Base-by-base conservation (phyloP, 2,329 filamentous ascomycete genomes). In the Microsporum canis region DNA sequence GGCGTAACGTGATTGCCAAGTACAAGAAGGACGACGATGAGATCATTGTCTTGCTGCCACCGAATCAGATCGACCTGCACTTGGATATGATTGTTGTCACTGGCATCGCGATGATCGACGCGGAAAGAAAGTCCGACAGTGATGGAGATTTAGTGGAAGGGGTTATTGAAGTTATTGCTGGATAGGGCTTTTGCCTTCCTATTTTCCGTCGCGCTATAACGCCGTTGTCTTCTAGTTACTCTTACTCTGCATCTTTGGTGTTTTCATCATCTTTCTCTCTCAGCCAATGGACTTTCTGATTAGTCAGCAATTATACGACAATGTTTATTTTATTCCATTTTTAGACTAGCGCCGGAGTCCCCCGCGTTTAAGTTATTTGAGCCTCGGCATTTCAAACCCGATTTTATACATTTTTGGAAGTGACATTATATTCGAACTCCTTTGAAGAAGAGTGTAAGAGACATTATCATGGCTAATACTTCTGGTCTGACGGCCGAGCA, bases 401-500 rank as follows among this genome's bases (percentile, higher is more conserved):
- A 23, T 23, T 23, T 23, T 23, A 23, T 23, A 23, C 17, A 23
- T 23, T 23, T 1, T 23, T 23, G 17, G 1, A 23, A 23, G 17
- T 23, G 17, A 23, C 1, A 23, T 23, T 23, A 23, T 23, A 1
- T 23, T 23, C 17, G 17, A 5, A 5, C 5, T n/a, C 5, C 39
- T 43, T 43, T 12, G 33, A n/a, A 6, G 10, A 8, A 53, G 17
- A 34, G 10, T 5, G 12, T 6, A 34, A 33, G 33, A n/a, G 29
- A 33, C 27, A 39, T 47, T 23, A 49, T 2, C 14, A 49, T 59
- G 57, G 41, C 57, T 34, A 33, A n/a, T 27, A 34, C 31, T 43
- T 12, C 62, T 17, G 64, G 63, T 61, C 87, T 96, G 62, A 87
- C 86, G 14, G 74, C 84, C 49, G 79, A 82, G 36, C 91, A 96